Base-by-base conservation (phyloP, 106 monocot species). In the Dendrobium catenatum region DNA sequence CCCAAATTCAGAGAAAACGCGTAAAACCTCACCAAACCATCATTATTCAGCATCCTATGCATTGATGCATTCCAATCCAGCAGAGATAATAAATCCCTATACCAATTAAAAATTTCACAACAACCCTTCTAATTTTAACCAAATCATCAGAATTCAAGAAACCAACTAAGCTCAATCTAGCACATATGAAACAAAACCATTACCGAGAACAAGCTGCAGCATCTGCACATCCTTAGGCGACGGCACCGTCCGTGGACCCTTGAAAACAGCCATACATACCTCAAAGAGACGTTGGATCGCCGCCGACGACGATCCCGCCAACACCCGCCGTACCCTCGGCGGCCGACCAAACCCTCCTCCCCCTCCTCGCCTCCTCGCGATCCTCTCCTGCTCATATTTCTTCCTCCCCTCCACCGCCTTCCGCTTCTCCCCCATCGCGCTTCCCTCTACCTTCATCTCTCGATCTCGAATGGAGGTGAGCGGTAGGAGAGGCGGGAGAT, bases 281-380 rank as follows among this genome's bases (percentile, higher is more conserved):
- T 81, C 24, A 80, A 94, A 96, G 59, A 96, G 77, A 24, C 89
- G 76, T 86, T 94, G 96, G 37, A 92, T 85, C 48, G 89, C 80
- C 19, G 79, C 40, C 4, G 72, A 80, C 10, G 79, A 33, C 5
- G 48, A 75, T 15, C 77, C 61, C 4, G 85, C 92, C 20, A 82
- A 78, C 61, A 89, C 87, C n/a, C 87, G 31, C 55, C 82, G 56
- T 51, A 75, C 41, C 20, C 82, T 73, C 78, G 77, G 72, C 78
- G 81, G 33, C 29, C 72, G 64, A 9, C 41, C 44, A 55, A 59
- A 41, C 10, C 66, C 58, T 78, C 4, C 43, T 46, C 41, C 44
- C 80, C 78, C 80, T 42, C 82, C 33, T 51, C 74, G 74, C n/a
- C 49, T 76, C 76, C 76, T 86, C 40, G 81, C 79, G 17, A 79